Evolutionary conservation across 108 stramenopile species (phyloP), one percentile per base, ranked within the genome.

Genomic region (Cyclostephanos tholiformis): DNA sequence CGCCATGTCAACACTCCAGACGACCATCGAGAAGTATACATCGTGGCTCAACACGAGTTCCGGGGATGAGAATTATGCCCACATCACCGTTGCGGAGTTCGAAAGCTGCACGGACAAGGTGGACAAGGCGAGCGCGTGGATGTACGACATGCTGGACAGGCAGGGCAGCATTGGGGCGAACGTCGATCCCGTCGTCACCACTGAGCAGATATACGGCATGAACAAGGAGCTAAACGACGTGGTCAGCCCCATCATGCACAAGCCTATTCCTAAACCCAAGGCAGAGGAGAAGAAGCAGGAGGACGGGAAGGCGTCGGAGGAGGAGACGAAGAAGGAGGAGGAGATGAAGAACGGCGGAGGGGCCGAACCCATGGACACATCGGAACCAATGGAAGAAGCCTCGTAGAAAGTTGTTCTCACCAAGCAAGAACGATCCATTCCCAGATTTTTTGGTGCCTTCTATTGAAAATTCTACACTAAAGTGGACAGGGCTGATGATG

Each of bases 61-160:
- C 57, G 86, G 87, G 6, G 86, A 91, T 67, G 95, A 93, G 14
- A 82, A 90, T 50, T 95, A 86, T 72, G 84, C 86, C 26, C 97
- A 99, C 85, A 89, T 99, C 41, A 91, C 89, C 59, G 96, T 95
- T 27, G 95, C 95, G 17, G 98, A 98, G 69, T 84, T 89, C 29
- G 49, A 69, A 39, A 89, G 75, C 58, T 89, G 96, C 63, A 87
- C 90, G 55, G 67, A 76, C 35, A 92, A 86, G 67, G 84, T 82
- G 71, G 87, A 89, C 71, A 81, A 79, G 58, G 84, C 85, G n/a
- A 88, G 89, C 9, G 82, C 83, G 52, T 99, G 98, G 98, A 84
- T 97, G 83, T 93, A 95, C 65, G 97, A 93, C 56, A 86, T 86
- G 84, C 74, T 97, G 69, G 94, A 93, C 76, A 91, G 97, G 81